Base-by-base conservation (phyloP, 2,329 filamentous ascomycete genomes). In the Aureobasidium lini region DNA sequence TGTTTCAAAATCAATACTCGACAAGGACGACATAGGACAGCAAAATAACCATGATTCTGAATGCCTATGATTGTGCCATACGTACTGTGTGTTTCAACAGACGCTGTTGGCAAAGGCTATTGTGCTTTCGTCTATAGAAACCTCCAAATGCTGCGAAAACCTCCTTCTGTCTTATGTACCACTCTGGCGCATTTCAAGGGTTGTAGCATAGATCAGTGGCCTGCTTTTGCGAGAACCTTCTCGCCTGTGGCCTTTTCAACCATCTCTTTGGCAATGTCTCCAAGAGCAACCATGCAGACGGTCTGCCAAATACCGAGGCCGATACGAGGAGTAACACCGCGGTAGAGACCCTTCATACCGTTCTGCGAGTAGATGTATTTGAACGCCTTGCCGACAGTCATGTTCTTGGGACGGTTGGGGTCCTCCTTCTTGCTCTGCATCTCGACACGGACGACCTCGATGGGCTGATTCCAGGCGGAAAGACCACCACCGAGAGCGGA, bases 361-460 rank as follows among this genome's bases (percentile, higher is more conserved):
- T 95, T 96, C 72, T 83, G 84, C 66, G 82, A 72, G 79, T 97
- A 97, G 75, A 99, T 97, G 79, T 99, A 99, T 67, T 72, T 80
- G 67, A 83, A 79, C 8, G 84, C 81, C 70, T 91, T 96, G 68
- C 86, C 89, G 64, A 99, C 94, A 53, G 91, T 97, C 88, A 99
- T 87, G 81, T 99, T 99, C 86, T 96, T 96, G 68, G 94, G 94
- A 56, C 94, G 88, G 81, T 97, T 97, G 62, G 94, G 92, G 73
- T 99, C 94, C 69, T 89, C 90, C 69, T 88, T 96, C 86, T 96
- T 97, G 80, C 90, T 95, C 85, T 99, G 94, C 90, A 99, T 96
- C 84, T 99, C 94, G 63, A 99, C 93, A 65, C 94, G 90, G 74
- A 99, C 96, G 73, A 99, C 94, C 84, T 99, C 94, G 73, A 99